These are phyloP conservation scores for Boletus edulis DNA, from an alignment of 768 basidiomycete species.

Conservation along the genomic window DNA sequence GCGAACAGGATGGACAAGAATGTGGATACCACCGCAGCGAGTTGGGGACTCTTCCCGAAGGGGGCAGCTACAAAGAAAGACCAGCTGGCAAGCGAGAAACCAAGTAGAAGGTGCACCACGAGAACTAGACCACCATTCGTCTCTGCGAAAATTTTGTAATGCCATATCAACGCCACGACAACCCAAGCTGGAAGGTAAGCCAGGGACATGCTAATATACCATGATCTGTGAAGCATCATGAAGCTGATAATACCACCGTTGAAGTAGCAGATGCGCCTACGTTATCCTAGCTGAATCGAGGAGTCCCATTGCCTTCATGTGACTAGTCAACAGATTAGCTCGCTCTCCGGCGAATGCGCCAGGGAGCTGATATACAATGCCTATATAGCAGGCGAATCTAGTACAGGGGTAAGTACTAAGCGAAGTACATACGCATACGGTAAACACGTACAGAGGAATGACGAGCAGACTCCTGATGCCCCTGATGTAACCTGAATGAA, in stretches of 20 bases:
- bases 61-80: conserved; percentile 68
- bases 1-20: conserved; percentile 66
- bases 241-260: background rate
- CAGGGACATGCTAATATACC: conserved; percentile 66
- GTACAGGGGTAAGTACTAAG: background rate
- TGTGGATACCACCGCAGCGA: conserved; percentile 65
- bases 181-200: conserved; percentile 80
- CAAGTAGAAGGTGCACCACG: conserved; percentile 62
- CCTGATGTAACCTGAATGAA: conserved; percentile 56
- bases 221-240: conserved; percentile 35
- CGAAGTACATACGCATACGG: background rate
- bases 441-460: conserved; percentile 54
- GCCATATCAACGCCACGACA: conserved; percentile 62
- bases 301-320: conserved; percentile 81
- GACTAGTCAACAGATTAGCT: conserved; percentile 59
- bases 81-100: conserved; percentile 67
- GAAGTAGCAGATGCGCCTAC: conserved; percentile 30
- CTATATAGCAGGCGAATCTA: conserved; percentile 69
- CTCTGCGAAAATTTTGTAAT: conserved; percentile 59
- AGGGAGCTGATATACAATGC: conserved; percentile 76
- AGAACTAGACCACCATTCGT: conserved; percentile 62
- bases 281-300: conserved; percentile 65
- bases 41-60: conserved; percentile 70
- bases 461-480: conserved; percentile 63
- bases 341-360: conserved; percentile 68